A percentile compares a stretch with the other conserved stretches of the same genome.
Conservation (phyloP, 2,329 filamentous ascomycete genomes). For the Aureobasidium sp. region DNA sequence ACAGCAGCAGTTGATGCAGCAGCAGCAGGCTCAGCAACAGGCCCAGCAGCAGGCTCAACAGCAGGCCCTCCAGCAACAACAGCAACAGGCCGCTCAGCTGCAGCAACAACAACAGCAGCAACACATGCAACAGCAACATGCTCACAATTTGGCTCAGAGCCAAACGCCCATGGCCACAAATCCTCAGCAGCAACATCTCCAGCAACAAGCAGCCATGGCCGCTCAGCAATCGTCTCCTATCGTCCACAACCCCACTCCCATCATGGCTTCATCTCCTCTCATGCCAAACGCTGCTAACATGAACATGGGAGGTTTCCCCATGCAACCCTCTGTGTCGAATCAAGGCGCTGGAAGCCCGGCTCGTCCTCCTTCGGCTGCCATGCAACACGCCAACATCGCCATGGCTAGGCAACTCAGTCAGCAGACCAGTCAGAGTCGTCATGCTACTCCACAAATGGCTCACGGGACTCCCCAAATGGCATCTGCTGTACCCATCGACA, state of each 20-base stretch:
- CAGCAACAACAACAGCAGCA: conserved; percentile 21
- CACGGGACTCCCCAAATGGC: conserved; percentile 30
- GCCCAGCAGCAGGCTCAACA: conserved; percentile 21
- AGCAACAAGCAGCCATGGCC: conserved; percentile 31
- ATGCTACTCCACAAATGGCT: conserved; percentile 30
- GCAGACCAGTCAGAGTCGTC: conserved; percentile 26
- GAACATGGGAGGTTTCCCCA: conserved; percentile 36
- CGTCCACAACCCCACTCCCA: conserved; percentile 37
- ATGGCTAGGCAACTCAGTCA: conserved; percentile 32
- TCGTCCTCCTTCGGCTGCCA: conserved; percentile 57
- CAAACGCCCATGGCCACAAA: conserved; percentile 15
- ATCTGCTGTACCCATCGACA: conserved; percentile 20
- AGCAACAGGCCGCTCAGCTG: conserved; percentile 38
- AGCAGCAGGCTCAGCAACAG: conserved; percentile 33
- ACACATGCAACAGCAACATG: conserved; percentile 32
- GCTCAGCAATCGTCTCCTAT: conserved; percentile 57
- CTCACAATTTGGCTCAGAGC: conserved; percentile 13
- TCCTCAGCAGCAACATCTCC: conserved; percentile 31
- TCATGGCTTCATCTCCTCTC: conserved; percentile 37
- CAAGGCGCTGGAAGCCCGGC: conserved; percentile 59
- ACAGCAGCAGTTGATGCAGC: conserved; percentile 28
- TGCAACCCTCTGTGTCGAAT: conserved; percentile 54
- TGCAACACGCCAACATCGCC: conserved; percentile 23
- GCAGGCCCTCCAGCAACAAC: conserved; percentile 24
- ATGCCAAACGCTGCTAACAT: conserved; percentile 21